Evolutionary conservation across 768 basidiomycete species (phyloP).

Genomic region (Rhodotorula diobovata): DNA sequence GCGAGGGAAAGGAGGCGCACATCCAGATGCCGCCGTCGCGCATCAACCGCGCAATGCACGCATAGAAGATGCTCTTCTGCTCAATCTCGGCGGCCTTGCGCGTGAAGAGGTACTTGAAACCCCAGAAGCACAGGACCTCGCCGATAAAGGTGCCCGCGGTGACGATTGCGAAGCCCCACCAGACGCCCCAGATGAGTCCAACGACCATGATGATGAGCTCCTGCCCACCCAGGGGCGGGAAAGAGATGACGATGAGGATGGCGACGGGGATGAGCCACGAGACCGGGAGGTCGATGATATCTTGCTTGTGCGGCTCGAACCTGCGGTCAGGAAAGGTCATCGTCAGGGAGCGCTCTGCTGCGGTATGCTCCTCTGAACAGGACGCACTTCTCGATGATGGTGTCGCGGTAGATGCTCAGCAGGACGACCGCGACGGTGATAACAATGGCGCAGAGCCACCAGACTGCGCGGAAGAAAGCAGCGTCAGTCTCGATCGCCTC

Average conservation of each 20-base stretch:
- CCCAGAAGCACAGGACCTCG: slow-evolving; percentile 29
- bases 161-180: slow-evolving; percentile 25
- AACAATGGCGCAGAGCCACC: slow-evolving; percentile 21
- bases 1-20: neutral
- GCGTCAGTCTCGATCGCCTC: neutral
- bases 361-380: too few species aligned
- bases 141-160: slow-evolving; percentile 18
- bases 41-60: slow-evolving; percentile 36
- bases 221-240: slow-evolving; percentile 29
- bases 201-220: slow-evolving; percentile 29
- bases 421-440: slow-evolving; percentile 5
- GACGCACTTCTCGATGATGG: slow-evolving; percentile 12
- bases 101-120: slow-evolving; percentile 33
- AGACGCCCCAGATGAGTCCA: slow-evolving; percentile 36
- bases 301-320: slow-evolving; percentile 32
- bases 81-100: slow-evolving; percentile 22
- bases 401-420: slow-evolving; percentile 29
- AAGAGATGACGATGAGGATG: slow-evolving; percentile 29
- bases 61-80: slow-evolving; percentile 29
- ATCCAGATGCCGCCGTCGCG: slow-evolving; percentile 30
- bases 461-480: neutral
- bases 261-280: slow-evolving; percentile 32
- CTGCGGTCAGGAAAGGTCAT: neutral
- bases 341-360: neutral
- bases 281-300: slow-evolving; percentile 18